Base-by-base conservation (phyloP, 2,329 filamentous ascomycete species). In the Ceratocystis lukuohia region DNA sequence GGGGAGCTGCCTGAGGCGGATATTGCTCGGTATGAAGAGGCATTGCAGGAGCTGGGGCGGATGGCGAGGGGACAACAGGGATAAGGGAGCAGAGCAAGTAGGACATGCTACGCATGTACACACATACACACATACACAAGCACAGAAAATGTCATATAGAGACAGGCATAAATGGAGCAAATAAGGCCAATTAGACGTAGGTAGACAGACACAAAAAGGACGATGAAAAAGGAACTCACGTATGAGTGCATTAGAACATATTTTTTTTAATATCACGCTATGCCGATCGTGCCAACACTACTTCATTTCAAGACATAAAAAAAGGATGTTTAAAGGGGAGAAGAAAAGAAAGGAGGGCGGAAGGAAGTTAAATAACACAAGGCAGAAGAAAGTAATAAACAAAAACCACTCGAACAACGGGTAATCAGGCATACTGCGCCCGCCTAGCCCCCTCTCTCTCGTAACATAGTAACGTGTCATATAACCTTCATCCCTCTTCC, bases 41-140 rank as follows among this genome's bases (percentile, higher is more conserved):
- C 87, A 12, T 74, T 93, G 69, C 80, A 80, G 69, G 79, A 79
- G 71, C 76, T 91, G 70, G 83, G 84, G 63, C 79, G 80, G 66
- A 86, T 88, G 71, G 87, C 86, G 17, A 59, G 62, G 6, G 66
- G 59, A 20, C 8, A 56, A n/a, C 48, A 41, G 15, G 12, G 37
- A 41, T 41, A 4, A 41, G 37, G 12, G 37, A 41, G 37, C 37
- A 41, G 37, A 41, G 37, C 37, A 41, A 41, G 10, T 41, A 15
- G 37, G 37, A 41, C 37, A 41, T 15, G 37, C 37, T 41, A 8
- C 12, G 37, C 12, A 41, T 41, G 37, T 15, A 41, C 37, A 41
- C 37, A 41, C 37, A 41, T 41, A 41, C 37, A 41, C 37, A 15
- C 37, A 15, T 41, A 41, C 37, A 41, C 37, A 41, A 41, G 37